phyloP scores from a whole-genome alignment of 2,329 filamentous ascomycete species.

The Beauveria rudraprayagi region DNA sequence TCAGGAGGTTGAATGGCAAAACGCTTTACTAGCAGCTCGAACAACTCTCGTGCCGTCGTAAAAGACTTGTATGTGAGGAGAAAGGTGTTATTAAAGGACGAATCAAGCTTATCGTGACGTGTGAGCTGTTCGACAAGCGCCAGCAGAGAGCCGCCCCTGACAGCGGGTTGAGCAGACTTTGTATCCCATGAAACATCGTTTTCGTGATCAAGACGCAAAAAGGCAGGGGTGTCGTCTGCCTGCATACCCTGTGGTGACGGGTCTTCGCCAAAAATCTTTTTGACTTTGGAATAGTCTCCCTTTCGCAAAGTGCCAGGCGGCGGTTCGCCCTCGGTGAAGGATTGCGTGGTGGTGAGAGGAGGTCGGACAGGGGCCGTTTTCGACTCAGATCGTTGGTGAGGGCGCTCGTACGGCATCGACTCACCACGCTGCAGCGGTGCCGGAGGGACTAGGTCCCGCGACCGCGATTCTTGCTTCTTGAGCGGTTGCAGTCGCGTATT shows the following conservation, averaged over 20 bases:
- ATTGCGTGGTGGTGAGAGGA: slow-evolving; percentile 47
- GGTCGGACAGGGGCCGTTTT: slow-evolving; percentile 37
- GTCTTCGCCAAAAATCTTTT: slow-evolving; percentile 59
- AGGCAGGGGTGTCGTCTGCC: slow-evolving; percentile 74
- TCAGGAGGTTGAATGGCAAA: slow-evolving; percentile 90
- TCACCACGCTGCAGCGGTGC: slow-evolving; percentile 50
- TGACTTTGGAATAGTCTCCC: slow-evolving; percentile 55
- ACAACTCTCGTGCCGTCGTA: slow-evolving; percentile 80
- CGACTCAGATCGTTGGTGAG: slow-evolving; percentile 51
- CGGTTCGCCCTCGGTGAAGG: slow-evolving; percentile 55
- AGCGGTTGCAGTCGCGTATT: slow-evolving; percentile 40
- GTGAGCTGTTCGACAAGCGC: slow-evolving; percentile 93
- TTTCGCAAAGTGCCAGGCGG: slow-evolving; percentile 46
- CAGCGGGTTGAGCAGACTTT: slow-evolving; percentile 64
- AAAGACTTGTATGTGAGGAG: slow-evolving; percentile 95
- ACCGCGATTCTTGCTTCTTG: slow-evolving; percentile 28
- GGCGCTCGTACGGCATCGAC: slow-evolving; percentile 45
- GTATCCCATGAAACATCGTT: slow-evolving; percentile 82
- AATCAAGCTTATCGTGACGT: slow-evolving; percentile 89
- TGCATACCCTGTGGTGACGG: slow-evolving; percentile 41
- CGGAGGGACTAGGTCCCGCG: slow-evolving; percentile 38
- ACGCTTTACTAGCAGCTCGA: slow-evolving; percentile 83
- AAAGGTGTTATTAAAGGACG: slow-evolving; percentile 96
- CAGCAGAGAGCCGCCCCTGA: slow-evolving; percentile 83
- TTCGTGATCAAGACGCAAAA: slow-evolving; percentile 78